A percentile compares a stretch with the other conserved stretches of the same genome.
These are phyloP conservation scores for Parasarocladium wereldwijsianum DNA, from an alignment of 2,329 filamentous ascomycete species.

Conservation along the genomic window DNA sequence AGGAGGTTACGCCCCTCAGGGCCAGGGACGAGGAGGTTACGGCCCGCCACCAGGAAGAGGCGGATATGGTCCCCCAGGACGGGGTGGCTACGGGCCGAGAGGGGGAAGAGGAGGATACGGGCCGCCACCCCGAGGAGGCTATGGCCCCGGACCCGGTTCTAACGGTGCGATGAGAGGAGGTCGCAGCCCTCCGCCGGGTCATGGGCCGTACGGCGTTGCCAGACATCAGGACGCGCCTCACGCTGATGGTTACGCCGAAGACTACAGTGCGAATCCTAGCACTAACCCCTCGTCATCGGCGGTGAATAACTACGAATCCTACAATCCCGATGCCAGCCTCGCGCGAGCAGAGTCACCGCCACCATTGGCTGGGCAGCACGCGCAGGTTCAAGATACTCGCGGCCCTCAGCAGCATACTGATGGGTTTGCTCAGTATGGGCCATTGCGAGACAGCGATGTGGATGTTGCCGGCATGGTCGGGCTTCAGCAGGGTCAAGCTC, in stretches of 20 bases:
- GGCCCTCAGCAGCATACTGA: constrained; percentile 15
- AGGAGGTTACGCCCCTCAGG: constrained; percentile 30
- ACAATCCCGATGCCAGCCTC: constrained; percentile 27
- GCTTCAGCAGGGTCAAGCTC: constrained; percentile 40
- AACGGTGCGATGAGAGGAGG: constrained; percentile 16
- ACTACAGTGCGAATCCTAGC: constrained; percentile 16
- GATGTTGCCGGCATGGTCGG: constrained; percentile 63
- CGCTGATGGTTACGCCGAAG: constrained; percentile 15
- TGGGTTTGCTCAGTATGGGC: constrained; percentile 29
- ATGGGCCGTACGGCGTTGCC: constrained; percentile 26
- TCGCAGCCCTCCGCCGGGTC: constrained; percentile 21
- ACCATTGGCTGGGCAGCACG: constrained; percentile 34
- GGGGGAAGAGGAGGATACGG: constrained; percentile 19
- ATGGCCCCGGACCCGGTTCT: constrained; percentile 13
- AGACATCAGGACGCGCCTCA: constrained; percentile 22
- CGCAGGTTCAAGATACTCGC: no score
- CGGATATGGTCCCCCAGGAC: constrained; percentile 26
- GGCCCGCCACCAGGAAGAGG: constrained; percentile 24
- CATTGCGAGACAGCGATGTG: constrained; percentile 47
- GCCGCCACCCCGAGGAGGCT: constrained; percentile 16
- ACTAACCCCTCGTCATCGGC: constrained; percentile 18
- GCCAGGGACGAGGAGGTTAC: constrained; percentile 27
- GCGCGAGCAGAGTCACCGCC: constrained; percentile 51
- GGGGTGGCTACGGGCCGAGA: constrained; percentile 28
- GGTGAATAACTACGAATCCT: constrained; percentile 22